These are phyloP conservation scores for Camptophora hylomeconis DNA, from an alignment of 2,329 filamentous ascomycete genomes.

Conservation along the genomic window DNA sequence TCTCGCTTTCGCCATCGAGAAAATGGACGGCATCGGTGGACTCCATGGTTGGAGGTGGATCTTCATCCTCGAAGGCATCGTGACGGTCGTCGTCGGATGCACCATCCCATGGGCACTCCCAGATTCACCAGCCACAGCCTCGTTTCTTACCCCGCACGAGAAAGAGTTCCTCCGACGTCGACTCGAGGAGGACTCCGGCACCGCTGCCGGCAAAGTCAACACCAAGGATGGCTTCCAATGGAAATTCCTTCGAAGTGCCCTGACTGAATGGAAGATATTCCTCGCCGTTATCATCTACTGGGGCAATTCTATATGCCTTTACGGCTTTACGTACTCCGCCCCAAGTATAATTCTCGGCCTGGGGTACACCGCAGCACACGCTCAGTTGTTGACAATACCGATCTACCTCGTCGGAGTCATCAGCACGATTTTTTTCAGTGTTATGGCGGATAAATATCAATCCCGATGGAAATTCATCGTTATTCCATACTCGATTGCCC, in stretches of 20 bases:
- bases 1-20: slow-evolving; percentile 36
- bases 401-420: slow-evolving; percentile 21
- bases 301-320: slow-evolving; percentile 10
- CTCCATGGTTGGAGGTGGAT: slow-evolving; percentile 32
- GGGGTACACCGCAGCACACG: slow-evolving; percentile 11
- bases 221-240: slow-evolving; percentile 16
- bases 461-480: slow-evolving; percentile 24
- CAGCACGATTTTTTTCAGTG: slow-evolving; percentile 18
- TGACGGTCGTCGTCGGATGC: slow-evolving; percentile 30
- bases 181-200: slow-evolving; percentile 19
- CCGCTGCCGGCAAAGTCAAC: slow-evolving; percentile 8
- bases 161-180: slow-evolving; percentile 24
- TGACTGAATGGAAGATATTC: slow-evolving; percentile 13
- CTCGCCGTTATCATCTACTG: slow-evolving; percentile 11
- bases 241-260: slow-evolving; percentile 5
- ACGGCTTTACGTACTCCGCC: slow-evolving; percentile 9
- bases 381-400: slow-evolving; percentile 20
- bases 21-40: slow-evolving; percentile 37
- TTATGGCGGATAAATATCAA: slow-evolving; percentile 18
- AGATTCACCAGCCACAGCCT: slow-evolving; percentile 31
- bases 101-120: slow-evolving; percentile 28
- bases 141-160: slow-evolving; percentile 28
- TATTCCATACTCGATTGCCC: slow-evolving; percentile 20
- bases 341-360: slow-evolving; percentile 16
- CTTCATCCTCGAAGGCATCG: slow-evolving; percentile 36